These are phyloP conservation scores for Phytophthora pisi DNA, from an alignment of 352 stramenopile species.

Conservation along the genomic window DNA sequence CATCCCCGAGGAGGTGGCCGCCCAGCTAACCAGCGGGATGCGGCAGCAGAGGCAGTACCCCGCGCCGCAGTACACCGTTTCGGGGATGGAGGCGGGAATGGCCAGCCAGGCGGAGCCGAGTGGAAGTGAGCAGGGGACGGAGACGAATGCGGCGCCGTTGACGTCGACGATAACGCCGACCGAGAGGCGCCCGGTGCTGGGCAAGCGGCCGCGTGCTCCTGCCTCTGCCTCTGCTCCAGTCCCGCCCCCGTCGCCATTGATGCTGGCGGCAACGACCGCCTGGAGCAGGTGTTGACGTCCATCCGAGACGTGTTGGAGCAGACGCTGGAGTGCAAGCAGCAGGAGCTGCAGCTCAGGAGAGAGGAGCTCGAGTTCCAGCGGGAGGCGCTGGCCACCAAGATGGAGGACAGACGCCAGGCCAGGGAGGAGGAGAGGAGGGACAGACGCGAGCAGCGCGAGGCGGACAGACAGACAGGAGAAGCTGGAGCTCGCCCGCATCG, in stretches of 20 bases:
- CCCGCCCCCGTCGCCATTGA: too few species aligned
- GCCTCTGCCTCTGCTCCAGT: too few species aligned
- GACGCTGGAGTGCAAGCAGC: slow-evolving; percentile 20
- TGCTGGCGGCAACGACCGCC: not conserved
- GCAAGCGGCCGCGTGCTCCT: slow-evolving; percentile 19
- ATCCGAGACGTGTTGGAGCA: slow-evolving; percentile 25
- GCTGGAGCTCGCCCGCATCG: slow-evolving; percentile 35
- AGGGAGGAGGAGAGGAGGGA: slow-evolving; percentile 29
- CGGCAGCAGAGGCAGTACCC: not conserved
- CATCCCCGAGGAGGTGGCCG: slow-evolving; percentile 19
- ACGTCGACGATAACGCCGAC: not conserved
- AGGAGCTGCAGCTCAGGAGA: slow-evolving; percentile 32
- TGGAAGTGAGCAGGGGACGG: slow-evolving; percentile 1
- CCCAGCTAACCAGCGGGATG: slow-evolving; percentile 1
- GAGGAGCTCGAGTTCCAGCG: slow-evolving; percentile 35
- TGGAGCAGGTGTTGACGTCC: slow-evolving; percentile 25
- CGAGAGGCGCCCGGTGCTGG: slow-evolving; percentile 20
- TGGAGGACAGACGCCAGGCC: slow-evolving; percentile 32
- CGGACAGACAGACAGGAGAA: slow-evolving; percentile 24
- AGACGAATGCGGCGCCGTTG: not conserved
- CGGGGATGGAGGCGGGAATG: slow-evolving; percentile 1
- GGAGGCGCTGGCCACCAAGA: slow-evolving; percentile 32
- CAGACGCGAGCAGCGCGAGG: slow-evolving; percentile 31
- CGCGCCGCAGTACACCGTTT: not conserved
- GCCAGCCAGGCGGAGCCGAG: not conserved